These are phyloP conservation scores for Dioscorea dumetorum DNA, from an alignment of 106 monocot genomes.

Conservation along the genomic window DNA sequence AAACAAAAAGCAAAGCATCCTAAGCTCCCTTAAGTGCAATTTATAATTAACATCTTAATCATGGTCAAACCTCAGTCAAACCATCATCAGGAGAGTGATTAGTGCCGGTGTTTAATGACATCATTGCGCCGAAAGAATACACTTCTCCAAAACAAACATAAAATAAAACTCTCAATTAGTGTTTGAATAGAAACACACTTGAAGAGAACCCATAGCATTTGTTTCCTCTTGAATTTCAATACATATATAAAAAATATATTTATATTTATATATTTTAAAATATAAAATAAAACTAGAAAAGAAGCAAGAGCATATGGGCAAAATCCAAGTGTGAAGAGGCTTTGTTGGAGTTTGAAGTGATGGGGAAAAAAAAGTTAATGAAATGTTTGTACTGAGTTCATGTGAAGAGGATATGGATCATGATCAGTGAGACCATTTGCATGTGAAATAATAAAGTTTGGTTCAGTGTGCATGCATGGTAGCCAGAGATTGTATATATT, in stretches of 20 bases:
- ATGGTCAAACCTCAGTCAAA: slow-evolving; percentile 22
- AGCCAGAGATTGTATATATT: too few relatives aligned
- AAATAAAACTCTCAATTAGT: neutral
- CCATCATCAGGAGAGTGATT: neutral
- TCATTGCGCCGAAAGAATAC: slow-evolving; percentile 13
- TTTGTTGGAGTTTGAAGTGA: neutral
- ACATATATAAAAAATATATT: neutral
- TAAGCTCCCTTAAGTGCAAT: neutral
- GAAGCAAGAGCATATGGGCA: neutral
- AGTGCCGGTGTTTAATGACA: neutral
- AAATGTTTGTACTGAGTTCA: neutral
- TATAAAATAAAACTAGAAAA: neutral
- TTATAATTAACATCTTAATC: slow-evolving; percentile 6
- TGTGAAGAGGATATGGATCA: slow-evolving; percentile 8
- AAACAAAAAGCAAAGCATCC: slow-evolving; percentile 16
- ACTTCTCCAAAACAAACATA: slow-evolving; percentile 2
- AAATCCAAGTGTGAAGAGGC: neutral
- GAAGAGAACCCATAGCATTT: neutral
- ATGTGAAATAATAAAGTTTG: slow-evolving; percentile 1
- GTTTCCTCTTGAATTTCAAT: slow-evolving; percentile 11
- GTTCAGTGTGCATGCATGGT: too few relatives aligned
- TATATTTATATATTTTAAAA: too few relatives aligned
- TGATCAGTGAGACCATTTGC: neutral
- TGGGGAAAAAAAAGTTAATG: neutral
- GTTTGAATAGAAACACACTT: neutral